These are phyloP conservation scores for Lophium mytilinum DNA, from an alignment of 495 filamentous ascomycete genomes.

Conservation along the genomic window DNA sequence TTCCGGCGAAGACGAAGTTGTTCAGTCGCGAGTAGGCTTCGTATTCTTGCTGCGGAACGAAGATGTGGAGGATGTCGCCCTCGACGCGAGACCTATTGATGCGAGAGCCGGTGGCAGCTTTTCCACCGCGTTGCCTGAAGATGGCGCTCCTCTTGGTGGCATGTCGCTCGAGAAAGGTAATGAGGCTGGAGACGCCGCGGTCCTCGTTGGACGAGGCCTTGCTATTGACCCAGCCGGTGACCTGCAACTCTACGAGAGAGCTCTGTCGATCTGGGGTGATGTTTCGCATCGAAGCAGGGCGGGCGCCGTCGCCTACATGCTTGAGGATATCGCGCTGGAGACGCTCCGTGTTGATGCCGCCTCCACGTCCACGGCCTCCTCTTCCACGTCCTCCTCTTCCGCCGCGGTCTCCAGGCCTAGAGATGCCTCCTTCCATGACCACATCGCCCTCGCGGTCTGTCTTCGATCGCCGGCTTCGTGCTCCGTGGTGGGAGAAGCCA, in stretches of 20 bases:
- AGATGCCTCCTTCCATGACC: slow-evolving; percentile 17
- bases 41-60: slow-evolving; percentile 11
- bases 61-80: slow-evolving; percentile 43
- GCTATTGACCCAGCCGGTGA: slow-evolving; percentile 68
- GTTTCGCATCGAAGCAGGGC: too few species aligned
- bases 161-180: slow-evolving; percentile 79
- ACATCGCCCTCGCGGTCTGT: slow-evolving; percentile 27
- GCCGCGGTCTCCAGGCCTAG: not conserved
- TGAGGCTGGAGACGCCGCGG: slow-evolving; percentile 60
- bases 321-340: not conserved
- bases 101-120: slow-evolving; percentile 46
- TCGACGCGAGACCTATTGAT: slow-evolving; percentile 44
- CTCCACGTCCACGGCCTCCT: slow-evolving; percentile 1
- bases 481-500: not conserved
- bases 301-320: not conserved
- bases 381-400: not conserved
- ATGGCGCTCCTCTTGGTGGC: slow-evolving; percentile 45
- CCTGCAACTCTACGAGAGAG: slow-evolving; percentile 37
- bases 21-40: slow-evolving; percentile 29
- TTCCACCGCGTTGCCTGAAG: slow-evolving; percentile 38
- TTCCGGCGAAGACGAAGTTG: slow-evolving; percentile 56
- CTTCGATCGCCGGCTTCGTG: not conserved
- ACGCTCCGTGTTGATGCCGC: slow-evolving; percentile 2
- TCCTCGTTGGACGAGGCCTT: slow-evolving; percentile 62
- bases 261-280: not conserved